Evolutionary conservation across 192 early-diverging fungal species (phyloP).

Genomic region (Entophlyctis luteolus): DNA sequence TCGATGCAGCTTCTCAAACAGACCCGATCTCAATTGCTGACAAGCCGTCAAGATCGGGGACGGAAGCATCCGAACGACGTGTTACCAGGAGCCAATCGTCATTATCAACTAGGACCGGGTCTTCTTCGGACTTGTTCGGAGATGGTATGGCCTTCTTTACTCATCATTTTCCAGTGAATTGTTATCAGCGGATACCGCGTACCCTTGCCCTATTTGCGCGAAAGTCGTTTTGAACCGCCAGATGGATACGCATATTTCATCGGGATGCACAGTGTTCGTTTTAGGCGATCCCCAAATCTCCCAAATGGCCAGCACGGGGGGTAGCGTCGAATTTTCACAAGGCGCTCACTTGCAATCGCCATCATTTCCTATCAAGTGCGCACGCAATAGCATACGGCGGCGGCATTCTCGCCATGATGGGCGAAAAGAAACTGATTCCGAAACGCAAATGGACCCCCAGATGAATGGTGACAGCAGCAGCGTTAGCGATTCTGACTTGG

Average conservation of each 20-base stretch:
- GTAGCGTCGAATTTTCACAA: background rate
- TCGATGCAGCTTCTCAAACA: background rate
- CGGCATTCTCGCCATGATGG: background rate
- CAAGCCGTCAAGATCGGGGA: background rate
- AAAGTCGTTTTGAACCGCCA: background rate
- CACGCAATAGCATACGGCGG: background rate
- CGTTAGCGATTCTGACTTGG: no score
- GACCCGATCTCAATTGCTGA: background rate
- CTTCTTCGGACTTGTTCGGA: conserved; percentile 4
- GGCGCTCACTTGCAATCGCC: background rate
- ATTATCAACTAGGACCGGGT: background rate
- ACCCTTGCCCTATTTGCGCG: conserved; percentile 1
- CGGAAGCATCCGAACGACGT: background rate
- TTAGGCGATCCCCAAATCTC: background rate
- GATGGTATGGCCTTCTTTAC: background rate
- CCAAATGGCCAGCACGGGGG: background rate
- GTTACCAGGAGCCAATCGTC: background rate
- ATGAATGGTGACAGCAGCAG: no score
- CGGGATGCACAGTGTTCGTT: background rate
- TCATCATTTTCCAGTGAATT: background rate
- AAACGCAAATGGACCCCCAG: no score
- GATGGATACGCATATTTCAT: conserved; percentile 19
- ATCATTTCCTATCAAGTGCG: background rate
- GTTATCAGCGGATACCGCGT: background rate
- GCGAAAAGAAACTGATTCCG: background rate